Conservation (phyloP, 495 filamentous ascomycete genomes). For the Aspergillus egyptiacus region DNA sequence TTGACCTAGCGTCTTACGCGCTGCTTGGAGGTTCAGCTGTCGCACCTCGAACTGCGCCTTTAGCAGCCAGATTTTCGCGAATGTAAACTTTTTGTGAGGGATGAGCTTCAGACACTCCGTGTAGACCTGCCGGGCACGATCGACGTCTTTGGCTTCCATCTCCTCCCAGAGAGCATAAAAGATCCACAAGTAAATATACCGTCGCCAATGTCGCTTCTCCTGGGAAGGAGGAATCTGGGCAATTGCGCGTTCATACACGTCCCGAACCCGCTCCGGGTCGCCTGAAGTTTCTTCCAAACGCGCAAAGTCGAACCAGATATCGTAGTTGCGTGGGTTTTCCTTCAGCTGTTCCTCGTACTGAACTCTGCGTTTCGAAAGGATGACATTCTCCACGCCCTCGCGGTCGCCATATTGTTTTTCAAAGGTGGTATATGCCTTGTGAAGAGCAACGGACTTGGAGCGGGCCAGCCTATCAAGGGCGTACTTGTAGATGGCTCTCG, state of each 20-base stretch:
- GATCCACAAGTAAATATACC: conserved; percentile 96
- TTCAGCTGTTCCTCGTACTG: conserved; percentile 91
- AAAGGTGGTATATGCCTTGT: conserved; percentile 92
- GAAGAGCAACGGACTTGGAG: conserved; percentile 75
- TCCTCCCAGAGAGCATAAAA: conserved; percentile 98
- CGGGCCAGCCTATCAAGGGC: conserved; percentile 87
- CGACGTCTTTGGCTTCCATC: conserved; percentile 68
- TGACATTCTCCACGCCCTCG: conserved; percentile 92
- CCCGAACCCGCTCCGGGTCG: conserved; percentile 73
- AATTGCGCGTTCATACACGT: conserved; percentile 93
- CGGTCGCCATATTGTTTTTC: conserved; percentile 96
- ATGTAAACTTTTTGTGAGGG: conserved; percentile 95
- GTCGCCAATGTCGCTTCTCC: conserved; percentile 94
- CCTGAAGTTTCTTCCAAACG: conserved; percentile 80
- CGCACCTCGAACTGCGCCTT: conserved; percentile 91
- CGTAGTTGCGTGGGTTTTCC: conserved; percentile 90
- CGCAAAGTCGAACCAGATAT: conserved; percentile 94
- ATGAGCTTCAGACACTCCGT: conserved; percentile 79
- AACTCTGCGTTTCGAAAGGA: conserved; percentile 87
- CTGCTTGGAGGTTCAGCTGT: conserved; percentile 69
- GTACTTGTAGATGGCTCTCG: conserved; percentile 95
- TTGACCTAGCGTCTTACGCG: conserved; percentile 80
- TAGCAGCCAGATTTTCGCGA: conserved; percentile 92
- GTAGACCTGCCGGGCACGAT: conserved; percentile 85
- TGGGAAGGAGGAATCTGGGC: conserved; percentile 92